These are phyloP conservation scores for Penicillium manginii DNA, from an alignment of 495 filamentous ascomycete genomes.

Conservation along the genomic window DNA sequence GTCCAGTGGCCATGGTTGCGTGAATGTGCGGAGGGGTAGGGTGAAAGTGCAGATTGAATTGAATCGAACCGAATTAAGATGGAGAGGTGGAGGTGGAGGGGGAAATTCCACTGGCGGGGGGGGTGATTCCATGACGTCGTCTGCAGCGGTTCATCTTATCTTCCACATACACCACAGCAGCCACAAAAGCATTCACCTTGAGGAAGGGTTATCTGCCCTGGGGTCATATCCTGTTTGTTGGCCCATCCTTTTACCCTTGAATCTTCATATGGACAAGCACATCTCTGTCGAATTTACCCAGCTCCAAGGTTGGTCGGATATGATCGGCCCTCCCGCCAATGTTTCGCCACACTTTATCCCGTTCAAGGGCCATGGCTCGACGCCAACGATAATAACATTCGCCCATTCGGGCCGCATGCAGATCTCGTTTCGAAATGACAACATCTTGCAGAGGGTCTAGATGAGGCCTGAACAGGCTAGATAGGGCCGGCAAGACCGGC, in stretches of 20 bases:
- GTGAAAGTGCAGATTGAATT: neutral
- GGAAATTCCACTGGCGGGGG: neutral
- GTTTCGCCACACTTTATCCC: no score
- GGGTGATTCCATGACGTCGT: neutral
- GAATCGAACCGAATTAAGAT: neutral
- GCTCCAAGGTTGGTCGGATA: neutral
- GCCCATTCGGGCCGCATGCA: slow-evolving; percentile 17
- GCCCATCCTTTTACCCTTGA: no score
- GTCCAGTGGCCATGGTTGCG: slow-evolving; percentile 46
- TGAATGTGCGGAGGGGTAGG: neutral
- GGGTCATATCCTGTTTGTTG: no score
- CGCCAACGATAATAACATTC: neutral
- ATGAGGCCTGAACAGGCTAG: neutral
- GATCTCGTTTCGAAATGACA: slow-evolving; percentile 15
- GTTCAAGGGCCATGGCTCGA: no score
- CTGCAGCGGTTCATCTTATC: neutral
- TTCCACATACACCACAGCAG: neutral
- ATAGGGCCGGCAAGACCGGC: no score
- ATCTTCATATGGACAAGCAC: no score
- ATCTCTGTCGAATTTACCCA: neutral
- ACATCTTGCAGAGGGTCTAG: slow-evolving; percentile 11
- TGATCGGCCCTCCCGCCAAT: neutral
- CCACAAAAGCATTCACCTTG: no score
- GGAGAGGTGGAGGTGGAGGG: neutral
- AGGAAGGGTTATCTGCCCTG: no score